phyloP scores from a whole-genome alignment of 1,139 yeast species.

The Pichia sorboxylosa region DNA sequence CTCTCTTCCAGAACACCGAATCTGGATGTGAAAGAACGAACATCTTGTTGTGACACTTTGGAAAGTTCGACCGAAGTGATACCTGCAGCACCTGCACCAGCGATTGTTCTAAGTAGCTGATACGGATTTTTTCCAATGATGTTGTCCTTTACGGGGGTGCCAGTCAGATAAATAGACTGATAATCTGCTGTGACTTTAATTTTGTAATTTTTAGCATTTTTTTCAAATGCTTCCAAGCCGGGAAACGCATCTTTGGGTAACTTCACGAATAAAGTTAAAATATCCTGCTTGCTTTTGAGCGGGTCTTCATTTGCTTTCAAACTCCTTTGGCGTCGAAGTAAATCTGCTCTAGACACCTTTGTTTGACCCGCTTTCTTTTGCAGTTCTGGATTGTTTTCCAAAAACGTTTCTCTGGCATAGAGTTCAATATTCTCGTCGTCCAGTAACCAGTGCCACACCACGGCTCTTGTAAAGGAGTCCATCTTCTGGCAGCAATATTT shows the following conservation, averaged over 20 bases:
- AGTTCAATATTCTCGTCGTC: conserved; percentile 15
- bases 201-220: conserved; percentile 11
- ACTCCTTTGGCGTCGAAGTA: too few relatives aligned
- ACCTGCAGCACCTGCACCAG: conserved; percentile 43
- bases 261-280: too few relatives aligned
- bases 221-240: conserved; percentile 4
- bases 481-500: conserved; percentile 2
- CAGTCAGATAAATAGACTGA: conserved; percentile 32
- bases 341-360: too few relatives aligned
- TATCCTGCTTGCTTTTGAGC: too few relatives aligned
- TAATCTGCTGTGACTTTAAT: conserved; percentile 28
- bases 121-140: conserved; percentile 31
- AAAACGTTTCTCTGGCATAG: too few relatives aligned
- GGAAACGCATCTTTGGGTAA: conserved; percentile 4
- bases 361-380: too few relatives aligned
- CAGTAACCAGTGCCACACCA: conserved; percentile 27
- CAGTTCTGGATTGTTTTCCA: too few relatives aligned
- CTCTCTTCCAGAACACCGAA: conserved; percentile 40
- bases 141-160: conserved; percentile 30
- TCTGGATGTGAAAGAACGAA: conserved; percentile 57
- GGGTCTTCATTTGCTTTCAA: too few relatives aligned
- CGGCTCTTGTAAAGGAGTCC: conserved; percentile 21
- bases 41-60: conserved; percentile 51
- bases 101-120: conserved; percentile 35
- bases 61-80: conserved; percentile 48